These are phyloP conservation scores for Euphorbia peplus DNA, from an alignment of 345 rosid genomes.

Conservation along the genomic window DNA sequence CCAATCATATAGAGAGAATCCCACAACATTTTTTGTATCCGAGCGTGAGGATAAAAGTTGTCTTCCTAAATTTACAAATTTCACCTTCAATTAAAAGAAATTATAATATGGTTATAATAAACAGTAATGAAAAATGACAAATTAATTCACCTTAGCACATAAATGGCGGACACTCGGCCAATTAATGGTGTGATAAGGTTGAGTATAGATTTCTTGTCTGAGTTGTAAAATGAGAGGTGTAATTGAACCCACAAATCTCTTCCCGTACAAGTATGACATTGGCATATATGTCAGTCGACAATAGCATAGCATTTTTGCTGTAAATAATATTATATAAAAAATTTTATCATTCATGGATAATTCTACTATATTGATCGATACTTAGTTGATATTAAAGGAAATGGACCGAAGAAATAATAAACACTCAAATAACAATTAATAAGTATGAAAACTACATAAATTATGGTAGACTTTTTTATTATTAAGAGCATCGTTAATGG, in stretches of 20 bases:
- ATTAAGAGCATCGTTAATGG: no score
- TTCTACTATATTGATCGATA: no score
- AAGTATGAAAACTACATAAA: no score
- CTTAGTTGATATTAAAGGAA: no score
- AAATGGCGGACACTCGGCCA: slow-evolving; percentile 20
- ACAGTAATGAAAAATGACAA: background rate
- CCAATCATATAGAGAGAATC: slow-evolving; percentile 4
- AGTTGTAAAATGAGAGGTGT: slow-evolving; percentile 21
- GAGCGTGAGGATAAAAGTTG: slow-evolving; percentile 11
- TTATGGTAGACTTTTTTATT: no score
- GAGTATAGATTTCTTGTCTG: slow-evolving; percentile 15
- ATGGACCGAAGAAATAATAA: no score
- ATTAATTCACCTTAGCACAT: slow-evolving; percentile 19
- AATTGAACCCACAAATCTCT: slow-evolving; percentile 25
- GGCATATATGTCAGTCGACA: slow-evolving; percentile 18
- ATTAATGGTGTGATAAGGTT: slow-evolving; percentile 19
- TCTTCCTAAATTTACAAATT: slow-evolving; percentile 10
- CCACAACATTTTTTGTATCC: slow-evolving; percentile 22
- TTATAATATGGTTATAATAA: background rate
- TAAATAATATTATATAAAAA: background rate
- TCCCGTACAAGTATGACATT: slow-evolving; percentile 24
- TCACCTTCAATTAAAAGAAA: no score
- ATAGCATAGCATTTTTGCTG: slow-evolving; percentile 15
- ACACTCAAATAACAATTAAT: no score
- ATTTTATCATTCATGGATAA: no score